phyloP scores from a whole-genome alignment of 177 flowering plant species.

The Vitis hybrid region DNA sequence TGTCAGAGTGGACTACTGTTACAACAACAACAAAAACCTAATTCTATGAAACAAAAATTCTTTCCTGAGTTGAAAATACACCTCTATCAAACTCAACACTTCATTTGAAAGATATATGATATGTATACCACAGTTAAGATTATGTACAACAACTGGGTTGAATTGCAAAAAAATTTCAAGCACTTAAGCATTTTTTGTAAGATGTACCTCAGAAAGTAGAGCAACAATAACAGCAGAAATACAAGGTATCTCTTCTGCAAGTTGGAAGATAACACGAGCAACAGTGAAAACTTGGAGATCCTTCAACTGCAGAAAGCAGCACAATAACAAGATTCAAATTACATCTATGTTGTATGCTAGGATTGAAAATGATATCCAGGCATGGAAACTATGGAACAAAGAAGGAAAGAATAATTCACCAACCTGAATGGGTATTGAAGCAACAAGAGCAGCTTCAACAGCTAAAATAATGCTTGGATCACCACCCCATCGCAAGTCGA shows the following conservation, averaged over 20 bases:
- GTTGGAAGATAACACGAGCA: conserved; percentile 93
- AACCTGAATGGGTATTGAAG: conserved; percentile 97
- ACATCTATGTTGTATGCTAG: neutral
- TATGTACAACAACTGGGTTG: neutral
- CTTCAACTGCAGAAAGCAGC: conserved; percentile 65
- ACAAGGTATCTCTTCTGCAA: conserved; percentile 95
- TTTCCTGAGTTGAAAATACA: too few relatives aligned
- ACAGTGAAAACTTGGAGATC: conserved; percentile 96
- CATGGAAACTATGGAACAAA: neutral
- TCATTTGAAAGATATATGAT: too few relatives aligned
- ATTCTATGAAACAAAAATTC: too few relatives aligned
- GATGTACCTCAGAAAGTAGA: conserved; percentile 82
- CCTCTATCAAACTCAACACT: too few relatives aligned
- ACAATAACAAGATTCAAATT: neutral
- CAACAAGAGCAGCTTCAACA: conserved; percentile 93
- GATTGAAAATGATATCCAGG: neutral
- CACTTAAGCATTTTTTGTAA: too few relatives aligned
- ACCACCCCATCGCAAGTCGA: conserved; percentile 99
- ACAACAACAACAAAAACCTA: too few relatives aligned
- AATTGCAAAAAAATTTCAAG: too few relatives aligned
- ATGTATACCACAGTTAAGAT: too few relatives aligned
- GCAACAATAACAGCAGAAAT: conserved; percentile 99
- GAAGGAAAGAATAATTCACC: conserved; percentile 9
- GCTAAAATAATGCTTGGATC: conserved; percentile 92
- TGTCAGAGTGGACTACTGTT: too few relatives aligned